Evolutionary conservation across 176 grass and related monocot species (phyloP).

Genomic region (Miscanthus lutarioriparius): DNA sequence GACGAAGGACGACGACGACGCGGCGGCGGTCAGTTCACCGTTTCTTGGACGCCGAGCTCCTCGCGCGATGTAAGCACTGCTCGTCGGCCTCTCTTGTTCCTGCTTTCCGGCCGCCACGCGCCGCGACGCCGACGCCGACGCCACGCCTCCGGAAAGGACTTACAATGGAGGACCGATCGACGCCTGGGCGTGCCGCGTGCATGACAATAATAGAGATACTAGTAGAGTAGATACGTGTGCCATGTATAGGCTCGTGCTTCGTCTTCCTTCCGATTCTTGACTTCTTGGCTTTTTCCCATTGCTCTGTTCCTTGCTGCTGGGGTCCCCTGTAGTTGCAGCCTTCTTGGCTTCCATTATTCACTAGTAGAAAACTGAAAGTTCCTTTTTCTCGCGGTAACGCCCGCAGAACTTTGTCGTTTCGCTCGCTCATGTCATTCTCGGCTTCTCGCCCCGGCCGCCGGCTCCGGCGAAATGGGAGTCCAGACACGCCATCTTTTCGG

Average conservation of each 20-base stretch:
- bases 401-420: background rate
- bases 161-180: conserved; percentile 78
- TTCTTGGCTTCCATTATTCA: conserved; percentile 22
- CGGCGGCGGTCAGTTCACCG: conserved; percentile 42
- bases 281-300: background rate
- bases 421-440: background rate
- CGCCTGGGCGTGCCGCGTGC: conserved; percentile 27
- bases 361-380: conserved; percentile 19
- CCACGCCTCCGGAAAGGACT: conserved; percentile 55
- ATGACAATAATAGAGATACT: conserved; percentile 44
- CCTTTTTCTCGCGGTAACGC: background rate
- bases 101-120: conserved; percentile 58
- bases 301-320: conserved; percentile 10
- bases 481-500: background rate
- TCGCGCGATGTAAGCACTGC: conserved; percentile 1
- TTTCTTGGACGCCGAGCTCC: conserved; percentile 46
- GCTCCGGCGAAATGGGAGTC: background rate
- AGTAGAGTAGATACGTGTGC: conserved; percentile 21
- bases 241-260: conserved; percentile 22
- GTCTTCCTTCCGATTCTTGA: conserved; percentile 1
- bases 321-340: conserved; percentile 26
- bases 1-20: background rate
- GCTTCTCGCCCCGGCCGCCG: background rate
- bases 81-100: conserved; percentile 79
- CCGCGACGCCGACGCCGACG: background rate